Evolutionary conservation across 345 rosid species (phyloP), one percentile per base, ranked within the genome.

Genomic region (Citrus australasica): DNA sequence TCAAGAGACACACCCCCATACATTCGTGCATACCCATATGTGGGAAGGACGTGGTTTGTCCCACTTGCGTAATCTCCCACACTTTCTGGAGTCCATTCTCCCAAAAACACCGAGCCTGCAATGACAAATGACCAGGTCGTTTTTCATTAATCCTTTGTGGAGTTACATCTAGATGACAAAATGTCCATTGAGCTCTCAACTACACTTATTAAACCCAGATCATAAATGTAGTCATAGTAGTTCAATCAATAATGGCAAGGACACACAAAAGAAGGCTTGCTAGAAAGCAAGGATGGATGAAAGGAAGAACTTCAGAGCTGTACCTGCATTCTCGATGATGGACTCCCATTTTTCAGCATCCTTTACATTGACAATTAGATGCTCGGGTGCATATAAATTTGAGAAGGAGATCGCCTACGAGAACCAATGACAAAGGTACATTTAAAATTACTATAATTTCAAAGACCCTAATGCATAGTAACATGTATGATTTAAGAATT

Each of bases 61-160:
- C 97, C 98, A 4, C 98, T 96, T 2, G 98, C 99, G 79, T 96
- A 94, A 80, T 96, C 97, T 61, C 98, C 99, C 53, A 94, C 97
- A 62, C 99, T 96, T 84, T 94, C 97, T 3, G 99, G 98, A 1
- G 98, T 96, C 98, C 99, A 94, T 38, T 85, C 89, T 22, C 98
- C 98, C 71, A 95, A 32, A 83, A 95, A 95, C 76, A 93, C 98
- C 0, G 98, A 95, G 25, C 98, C 96, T 92, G 86, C 56, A 63
- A 65, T 24, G 59, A 67, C 24, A 7, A 40, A 6, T 2, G 40
- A 56, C 22, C 24, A 59, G 5, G 55, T 27, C 59, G 9, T 37
- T 77, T 35, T 24, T 35, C 30, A 16, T 35, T 55, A 51, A 42
- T 42, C 59, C 46, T 10, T 48, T 13, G 7, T 33, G 58, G 5